phyloP scores from a whole-genome alignment of 371 early-diverging fungal species.

The Dinochytrium kinnereticum region DNA sequence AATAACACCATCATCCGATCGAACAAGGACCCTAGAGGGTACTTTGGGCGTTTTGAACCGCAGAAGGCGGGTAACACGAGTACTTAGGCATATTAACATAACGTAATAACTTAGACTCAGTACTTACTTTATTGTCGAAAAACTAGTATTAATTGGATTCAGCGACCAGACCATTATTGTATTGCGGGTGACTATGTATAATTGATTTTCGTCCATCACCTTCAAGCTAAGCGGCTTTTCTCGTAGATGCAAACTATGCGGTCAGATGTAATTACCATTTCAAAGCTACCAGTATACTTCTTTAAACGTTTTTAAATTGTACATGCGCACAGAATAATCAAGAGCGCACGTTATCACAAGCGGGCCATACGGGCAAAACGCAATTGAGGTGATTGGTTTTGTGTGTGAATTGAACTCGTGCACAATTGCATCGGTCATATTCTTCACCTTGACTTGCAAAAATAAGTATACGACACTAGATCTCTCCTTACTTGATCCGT shows the following conservation, averaged over 20 bases:
- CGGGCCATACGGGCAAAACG: conserved; percentile 45
- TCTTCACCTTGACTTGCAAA: conserved; percentile 48
- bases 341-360: conserved; percentile 48
- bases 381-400: conserved; percentile 49
- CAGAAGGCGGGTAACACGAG: conserved; percentile 25
- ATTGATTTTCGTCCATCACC: conserved; percentile 42
- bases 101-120: background rate
- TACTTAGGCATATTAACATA: too few relatives aligned
- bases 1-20: conserved; percentile 55
- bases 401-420: conserved; percentile 53
- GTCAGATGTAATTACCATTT: background rate
- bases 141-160: conserved; percentile 52
- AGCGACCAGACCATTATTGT: conserved; percentile 44
- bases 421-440: conserved; percentile 46
- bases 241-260: conserved; percentile 34
- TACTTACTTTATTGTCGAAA: conserved; percentile 45
- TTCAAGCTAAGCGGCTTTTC: conserved; percentile 45
- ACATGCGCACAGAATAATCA: conserved; percentile 56
- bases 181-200: conserved; percentile 39
- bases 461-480: background rate
- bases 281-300: conserved; percentile 53
- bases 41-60: conserved; percentile 18
- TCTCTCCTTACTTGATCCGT: conserved; percentile 31
- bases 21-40: conserved; percentile 42
- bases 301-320: conserved; percentile 48